Base-by-base conservation (phyloP, 2,329 filamentous ascomycete species). In the Alternaria novae-zelandiae region DNA sequence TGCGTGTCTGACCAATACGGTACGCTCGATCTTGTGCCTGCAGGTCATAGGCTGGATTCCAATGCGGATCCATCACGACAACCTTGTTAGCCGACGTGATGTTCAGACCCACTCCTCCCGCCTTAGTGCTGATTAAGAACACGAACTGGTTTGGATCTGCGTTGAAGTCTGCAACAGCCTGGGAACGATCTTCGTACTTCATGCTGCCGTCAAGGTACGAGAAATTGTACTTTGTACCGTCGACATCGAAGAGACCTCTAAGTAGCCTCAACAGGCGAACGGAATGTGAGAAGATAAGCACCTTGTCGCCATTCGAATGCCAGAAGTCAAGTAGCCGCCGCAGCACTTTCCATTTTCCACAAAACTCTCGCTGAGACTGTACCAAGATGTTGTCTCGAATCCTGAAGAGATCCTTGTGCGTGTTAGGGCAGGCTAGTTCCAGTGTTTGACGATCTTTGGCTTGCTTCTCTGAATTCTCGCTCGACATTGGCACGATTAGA, bases 21-120 rank as follows among this genome's bases (percentile, higher is more conserved):
- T 99, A 98, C 3, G 96, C 96, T 55, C 96, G 89, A 76, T 99
- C 96, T 80, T 99, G 96, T 0, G 96, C 96, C 79, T 99, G 96
- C 1, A 98, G 86, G 74, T 99, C 96, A 70, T 96, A 95, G 2
- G 93, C 88, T 0, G 96, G 96, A 70, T 99, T 99, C 96, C 96
- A 99, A 73, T 98, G 96, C 0, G 96, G 96, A 77, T 98, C 96
- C 51, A 98, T 90, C 36, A 99, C 93, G 44, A 99, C 95, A 0
- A 99, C 96, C 81, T 98, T 98, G 81, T 99, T 99, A 2, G 96
- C 96, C 2, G 93, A 96, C 0, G 95, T 97, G 75, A 99, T 98
- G 77, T 99, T 99, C 26, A 99, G 84, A 0, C 96, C 96, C 0
- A 97, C 91, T 5, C 96, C 96, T 23, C 96, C 96, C 3, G 96